A percentile compares a stretch with the other conserved stretches of the same genome.
These are phyloP conservation scores for Cadophora sp. DNA, from an alignment of 2,329 filamentous ascomycete genomes.

Conservation along the genomic window DNA sequence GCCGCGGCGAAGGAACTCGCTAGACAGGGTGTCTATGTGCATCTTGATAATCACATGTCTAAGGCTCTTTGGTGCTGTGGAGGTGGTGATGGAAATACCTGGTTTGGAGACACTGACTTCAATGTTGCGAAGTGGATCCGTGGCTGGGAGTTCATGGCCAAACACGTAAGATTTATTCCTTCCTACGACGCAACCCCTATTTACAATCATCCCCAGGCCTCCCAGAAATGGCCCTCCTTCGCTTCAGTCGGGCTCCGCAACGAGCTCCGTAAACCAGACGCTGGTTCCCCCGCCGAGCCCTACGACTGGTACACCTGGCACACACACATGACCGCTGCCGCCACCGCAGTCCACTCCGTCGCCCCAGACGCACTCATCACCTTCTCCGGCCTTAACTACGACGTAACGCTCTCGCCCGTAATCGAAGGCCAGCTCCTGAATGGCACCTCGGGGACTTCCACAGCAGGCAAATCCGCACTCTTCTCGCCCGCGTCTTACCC, in stretches of 20 bases:
- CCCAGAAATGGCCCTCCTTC: constrained; percentile 33
- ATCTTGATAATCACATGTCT: constrained; percentile 67
- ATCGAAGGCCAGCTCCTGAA: constrained; percentile 24
- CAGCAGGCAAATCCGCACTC: constrained; percentile 12
- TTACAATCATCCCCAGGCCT: constrained; percentile 22
- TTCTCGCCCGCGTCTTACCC: constrained; percentile 48
- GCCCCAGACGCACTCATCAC: constrained; percentile 54
- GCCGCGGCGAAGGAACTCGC: constrained; percentile 64
- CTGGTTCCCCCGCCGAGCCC: constrained; percentile 29
- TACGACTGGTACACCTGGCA: constrained; percentile 56
- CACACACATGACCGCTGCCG: constrained; percentile 49
- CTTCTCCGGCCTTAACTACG: constrained; percentile 55
- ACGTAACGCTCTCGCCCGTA: constrained; percentile 39
- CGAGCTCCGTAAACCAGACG: constrained; percentile 45
- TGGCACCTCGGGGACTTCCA: constrained; percentile 10
- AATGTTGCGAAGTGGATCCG: constrained; percentile 64
- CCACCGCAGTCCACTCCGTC: constrained; percentile 48
- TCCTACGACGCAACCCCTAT: no score
- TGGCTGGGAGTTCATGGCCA: constrained; percentile 64
- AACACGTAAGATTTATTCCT: constrained; percentile 53
- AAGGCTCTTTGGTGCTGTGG: constrained; percentile 64
- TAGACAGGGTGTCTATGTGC: constrained; percentile 61
- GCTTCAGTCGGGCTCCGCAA: constrained; percentile 45
- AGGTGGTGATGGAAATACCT: constrained; percentile 60
- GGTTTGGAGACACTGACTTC: constrained; percentile 68